These are phyloP conservation scores for Aphanocladium album DNA, from an alignment of 2,329 filamentous ascomycete genomes.

Conservation along the genomic window DNA sequence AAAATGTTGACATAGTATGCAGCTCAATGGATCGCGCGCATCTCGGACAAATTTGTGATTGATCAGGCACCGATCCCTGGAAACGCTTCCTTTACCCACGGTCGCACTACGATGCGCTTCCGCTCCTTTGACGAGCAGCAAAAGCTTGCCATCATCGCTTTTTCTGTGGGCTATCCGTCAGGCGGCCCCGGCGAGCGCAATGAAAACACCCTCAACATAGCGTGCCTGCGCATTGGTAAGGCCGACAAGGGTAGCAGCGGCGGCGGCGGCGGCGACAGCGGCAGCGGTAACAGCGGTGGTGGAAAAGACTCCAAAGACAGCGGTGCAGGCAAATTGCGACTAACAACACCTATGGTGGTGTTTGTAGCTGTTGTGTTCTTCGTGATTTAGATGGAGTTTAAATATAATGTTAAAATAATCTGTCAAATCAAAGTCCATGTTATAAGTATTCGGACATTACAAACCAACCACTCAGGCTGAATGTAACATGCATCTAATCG, in stretches of 20 bases:
- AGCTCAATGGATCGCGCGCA: neutral
- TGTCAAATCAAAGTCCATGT: too few species aligned
- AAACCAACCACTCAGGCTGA: too few species aligned
- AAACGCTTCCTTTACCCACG: slow-evolving; percentile 3
- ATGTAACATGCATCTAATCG: too few species aligned
- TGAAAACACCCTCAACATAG: neutral
- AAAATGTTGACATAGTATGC: neutral
- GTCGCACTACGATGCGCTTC: slow-evolving; percentile 2
- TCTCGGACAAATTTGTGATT: neutral
- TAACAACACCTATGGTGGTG: neutral
- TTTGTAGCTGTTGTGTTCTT: neutral
- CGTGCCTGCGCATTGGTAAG: neutral
- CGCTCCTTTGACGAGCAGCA: neutral
- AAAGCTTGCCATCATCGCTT: neutral
- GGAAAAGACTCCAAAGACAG: neutral
- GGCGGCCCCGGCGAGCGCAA: slow-evolving; percentile 1
- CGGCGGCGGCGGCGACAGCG: neutral
- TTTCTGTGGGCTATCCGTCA: neutral
- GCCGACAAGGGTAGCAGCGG: neutral
- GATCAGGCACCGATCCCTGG: neutral
- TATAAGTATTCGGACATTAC: too few species aligned
- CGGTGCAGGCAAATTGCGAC: neutral
- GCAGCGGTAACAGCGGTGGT: neutral
- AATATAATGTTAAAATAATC: too few species aligned
- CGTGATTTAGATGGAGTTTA: neutral